Percentiles rank a stretch among this genome's conserved stretches.
Conservation (phyloP, 768 basidiomycete species). For the Rhizopogon rudus region DNA sequence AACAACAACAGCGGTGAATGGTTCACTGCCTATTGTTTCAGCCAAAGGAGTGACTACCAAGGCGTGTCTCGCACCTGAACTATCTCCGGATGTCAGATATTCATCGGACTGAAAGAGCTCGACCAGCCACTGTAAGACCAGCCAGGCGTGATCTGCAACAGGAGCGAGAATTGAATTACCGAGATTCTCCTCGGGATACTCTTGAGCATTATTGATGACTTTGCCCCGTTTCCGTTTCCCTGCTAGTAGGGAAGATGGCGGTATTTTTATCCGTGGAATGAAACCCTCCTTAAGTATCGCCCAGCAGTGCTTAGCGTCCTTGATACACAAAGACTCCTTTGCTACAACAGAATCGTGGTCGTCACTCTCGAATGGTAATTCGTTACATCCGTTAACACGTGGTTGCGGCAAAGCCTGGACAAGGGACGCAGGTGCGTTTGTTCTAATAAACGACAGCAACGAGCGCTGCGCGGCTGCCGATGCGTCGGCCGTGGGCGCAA, state of each 20-base stretch:
- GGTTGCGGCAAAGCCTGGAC: slow-evolving; percentile 53
- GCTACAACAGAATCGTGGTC: slow-evolving; percentile 55
- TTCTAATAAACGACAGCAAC: slow-evolving; percentile 49
- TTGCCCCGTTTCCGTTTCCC: slow-evolving; percentile 29
- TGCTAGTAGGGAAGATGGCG: slow-evolving; percentile 8
- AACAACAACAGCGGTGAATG: slow-evolving; percentile 51
- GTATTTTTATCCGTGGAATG: slow-evolving; percentile 30
- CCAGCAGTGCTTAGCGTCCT: slow-evolving; percentile 55
- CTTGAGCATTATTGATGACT: slow-evolving; percentile 19
- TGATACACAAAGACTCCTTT: slow-evolving; percentile 48
- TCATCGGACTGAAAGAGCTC: slow-evolving; percentile 68
- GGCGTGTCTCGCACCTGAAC: slow-evolving; percentile 19
- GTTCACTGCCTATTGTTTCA: slow-evolving; percentile 23
- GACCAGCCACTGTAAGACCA: slow-evolving; percentile 65
- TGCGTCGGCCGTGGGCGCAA: slow-evolving; percentile 41
- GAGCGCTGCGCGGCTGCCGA: slow-evolving; percentile 48
- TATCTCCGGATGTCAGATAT: slow-evolving; percentile 20
- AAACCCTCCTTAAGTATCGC: slow-evolving; percentile 53
- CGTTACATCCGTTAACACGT: slow-evolving; percentile 17
- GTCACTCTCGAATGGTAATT: slow-evolving; percentile 10
- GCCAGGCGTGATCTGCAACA: slow-evolving; percentile 65
- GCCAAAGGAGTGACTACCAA: background rate
- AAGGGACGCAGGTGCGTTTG: slow-evolving; percentile 51
- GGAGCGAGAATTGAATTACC: slow-evolving; percentile 17
- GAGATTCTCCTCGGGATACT: slow-evolving; percentile 17